phyloP scores from a whole-genome alignment of 2,329 filamentous ascomycete genomes.

The Diaporthe citrichinensis region DNA sequence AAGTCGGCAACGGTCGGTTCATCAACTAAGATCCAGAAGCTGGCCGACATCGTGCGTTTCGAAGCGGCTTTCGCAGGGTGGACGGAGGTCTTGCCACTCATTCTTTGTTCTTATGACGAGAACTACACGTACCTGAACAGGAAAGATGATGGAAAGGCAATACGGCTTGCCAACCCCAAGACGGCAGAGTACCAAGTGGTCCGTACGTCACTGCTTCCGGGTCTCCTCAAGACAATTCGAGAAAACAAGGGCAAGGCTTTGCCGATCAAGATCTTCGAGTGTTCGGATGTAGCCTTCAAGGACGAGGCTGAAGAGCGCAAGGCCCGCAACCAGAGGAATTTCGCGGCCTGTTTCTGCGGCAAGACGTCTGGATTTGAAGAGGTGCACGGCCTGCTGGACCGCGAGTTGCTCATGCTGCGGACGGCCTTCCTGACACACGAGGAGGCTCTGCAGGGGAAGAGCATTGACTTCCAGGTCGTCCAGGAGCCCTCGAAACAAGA shows the following conservation, averaged over 20 bases:
- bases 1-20: constrained; percentile 89
- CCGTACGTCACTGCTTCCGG: constrained; percentile 78
- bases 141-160: constrained; percentile 85
- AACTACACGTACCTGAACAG: constrained; percentile 97
- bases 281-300: constrained; percentile 92
- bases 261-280: constrained; percentile 94
- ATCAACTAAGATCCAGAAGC: constrained; percentile 92
- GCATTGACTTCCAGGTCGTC: constrained; percentile 66
- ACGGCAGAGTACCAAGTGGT: constrained; percentile 95
- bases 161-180: constrained; percentile 92
- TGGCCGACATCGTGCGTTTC: constrained; percentile 88
- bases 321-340: constrained; percentile 93
- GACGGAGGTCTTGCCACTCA: constrained; percentile 96
- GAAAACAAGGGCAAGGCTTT: constrained; percentile 93
- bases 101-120: constrained; percentile 97
- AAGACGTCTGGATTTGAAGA: constrained; percentile 96
- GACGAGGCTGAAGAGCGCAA: constrained; percentile 85
- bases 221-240: constrained; percentile 91
- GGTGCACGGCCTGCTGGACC: constrained; percentile 93
- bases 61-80: constrained; percentile 96
- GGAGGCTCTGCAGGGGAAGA: constrained; percentile 72
- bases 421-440: constrained; percentile 84
- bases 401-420: constrained; percentile 92
- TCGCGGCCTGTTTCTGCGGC: constrained; percentile 95
- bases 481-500: constrained; percentile 71